A percentile compares a stretch with the other conserved stretches of the same genome.
Evolutionary conservation across 352 stramenopile genomes (phyloP).

Genomic region (Elongisporangium prolatum): DNA sequence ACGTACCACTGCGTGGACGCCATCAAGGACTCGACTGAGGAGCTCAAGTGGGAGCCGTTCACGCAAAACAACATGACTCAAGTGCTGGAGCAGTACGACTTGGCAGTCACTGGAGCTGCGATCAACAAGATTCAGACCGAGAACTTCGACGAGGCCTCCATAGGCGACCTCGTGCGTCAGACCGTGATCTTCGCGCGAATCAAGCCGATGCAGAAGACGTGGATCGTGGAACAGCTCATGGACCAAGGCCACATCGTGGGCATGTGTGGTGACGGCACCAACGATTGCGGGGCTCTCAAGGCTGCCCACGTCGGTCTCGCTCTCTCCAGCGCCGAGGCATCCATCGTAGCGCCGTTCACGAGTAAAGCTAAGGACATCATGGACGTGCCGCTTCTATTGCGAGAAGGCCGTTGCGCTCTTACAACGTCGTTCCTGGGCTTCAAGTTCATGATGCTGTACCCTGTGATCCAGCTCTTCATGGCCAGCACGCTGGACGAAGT

Average conservation of each 20-base stretch:
- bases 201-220: slow-evolving; percentile 39
- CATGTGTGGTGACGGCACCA: slow-evolving; percentile 60
- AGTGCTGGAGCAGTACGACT: slow-evolving; percentile 18
- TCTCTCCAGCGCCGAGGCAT: slow-evolving; percentile 79
- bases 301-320: slow-evolving; percentile 82
- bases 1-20: slow-evolving; percentile 31
- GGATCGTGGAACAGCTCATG: slow-evolving; percentile 52
- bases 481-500: slow-evolving; percentile 25
- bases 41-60: slow-evolving; percentile 25
- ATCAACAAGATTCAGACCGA: slow-evolving; percentile 27
- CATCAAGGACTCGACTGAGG: slow-evolving; percentile 16
- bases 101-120: slow-evolving; percentile 44
- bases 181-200: slow-evolving; percentile 53
- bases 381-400: slow-evolving; percentile 68
- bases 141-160: slow-evolving; percentile 17
- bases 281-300: slow-evolving; percentile 85
- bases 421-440: slow-evolving; percentile 44
- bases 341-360: slow-evolving; percentile 84
- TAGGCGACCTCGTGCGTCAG: slow-evolving; percentile 26
- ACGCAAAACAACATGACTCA: slow-evolving; percentile 19
- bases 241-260: slow-evolving; percentile 29
- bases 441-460: slow-evolving; percentile 53
- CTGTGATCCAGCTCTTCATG: slow-evolving; percentile 52
- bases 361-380: slow-evolving; percentile 73
- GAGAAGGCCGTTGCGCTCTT: slow-evolving; percentile 79